phyloP scores from a whole-genome alignment of 2,329 filamentous ascomycete species.

The Hypomyces perniciosus region DNA sequence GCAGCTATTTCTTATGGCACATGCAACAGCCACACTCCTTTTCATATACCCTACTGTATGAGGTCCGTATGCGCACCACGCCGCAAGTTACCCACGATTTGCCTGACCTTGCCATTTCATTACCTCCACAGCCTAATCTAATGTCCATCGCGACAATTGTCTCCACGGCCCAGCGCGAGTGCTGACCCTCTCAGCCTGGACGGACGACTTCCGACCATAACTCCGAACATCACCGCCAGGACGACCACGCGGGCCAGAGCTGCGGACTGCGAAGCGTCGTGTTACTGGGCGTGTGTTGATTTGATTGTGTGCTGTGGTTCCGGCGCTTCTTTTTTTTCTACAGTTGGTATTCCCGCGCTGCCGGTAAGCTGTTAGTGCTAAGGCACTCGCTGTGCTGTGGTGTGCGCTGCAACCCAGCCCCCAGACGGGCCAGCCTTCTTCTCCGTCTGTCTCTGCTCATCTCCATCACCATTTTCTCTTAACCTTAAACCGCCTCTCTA shows the following conservation, averaged over 20 bases:
- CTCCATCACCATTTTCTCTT: neutral
- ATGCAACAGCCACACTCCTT: constrained; percentile 9
- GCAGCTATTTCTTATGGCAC: neutral
- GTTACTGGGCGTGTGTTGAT: neutral
- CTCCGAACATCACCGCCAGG: constrained; percentile 3
- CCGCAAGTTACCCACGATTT: constrained; percentile 11
- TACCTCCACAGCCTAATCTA: constrained; percentile 17
- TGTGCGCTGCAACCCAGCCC: constrained; percentile 12
- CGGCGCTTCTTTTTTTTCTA: constrained; percentile 1
- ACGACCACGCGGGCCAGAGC: constrained; percentile 4
- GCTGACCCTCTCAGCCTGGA: constrained; percentile 16
- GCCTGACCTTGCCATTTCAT: constrained; percentile 14
- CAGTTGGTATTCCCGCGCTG: constrained; percentile 12
- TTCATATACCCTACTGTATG: constrained; percentile 14
- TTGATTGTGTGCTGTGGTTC: neutral
- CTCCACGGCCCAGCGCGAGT: constrained; percentile 21
- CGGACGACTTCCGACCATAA: constrained; percentile 12
- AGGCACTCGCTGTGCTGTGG: constrained; percentile 3
- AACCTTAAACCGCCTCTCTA: neutral
- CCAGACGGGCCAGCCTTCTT: constrained; percentile 5
- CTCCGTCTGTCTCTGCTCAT: neutral
- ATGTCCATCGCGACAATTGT: constrained; percentile 21
- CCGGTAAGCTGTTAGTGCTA: constrained; percentile 8
- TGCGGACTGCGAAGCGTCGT: neutral
- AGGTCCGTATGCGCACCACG: constrained; percentile 9